Evolutionary conservation across 2,329 filamentous ascomycete species (phyloP), one percentile per base, ranked within the genome.

Genomic region (Alternaria alternata): DNA sequence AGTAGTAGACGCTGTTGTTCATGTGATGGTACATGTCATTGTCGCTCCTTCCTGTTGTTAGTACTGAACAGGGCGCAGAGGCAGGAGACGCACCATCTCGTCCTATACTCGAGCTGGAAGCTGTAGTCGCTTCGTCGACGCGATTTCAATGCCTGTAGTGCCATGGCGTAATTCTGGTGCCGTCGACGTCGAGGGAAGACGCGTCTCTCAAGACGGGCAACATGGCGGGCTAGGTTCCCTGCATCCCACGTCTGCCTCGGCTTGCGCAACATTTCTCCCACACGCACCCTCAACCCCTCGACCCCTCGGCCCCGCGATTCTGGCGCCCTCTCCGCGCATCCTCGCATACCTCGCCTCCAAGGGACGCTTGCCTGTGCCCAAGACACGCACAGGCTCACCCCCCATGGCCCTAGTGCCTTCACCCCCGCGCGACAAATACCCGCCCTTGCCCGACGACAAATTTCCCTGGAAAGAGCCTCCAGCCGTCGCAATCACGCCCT

Each of bases 21-120:
- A 96, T 88, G 76, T 98, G 94, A 62, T 92, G 86, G 79, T 95
- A 97, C 91, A 96, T 95, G 81, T 97, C 93, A 75, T 96, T 96
- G 79, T 97, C 93, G 77, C 88, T 89, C 92, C 92, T 56, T 34
- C 43, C 12, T 26, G 42, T 24, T 34, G 66, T 72, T 28, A 72
- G 65, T 36, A 38, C 39, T 20, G 24, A n/a, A 46, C 26, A 32
- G n/a, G 20, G n/a, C 12, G 12, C 26, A 52, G 28, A 28, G 49
- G 22, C 11, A 38, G 28, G 24, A 24, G n/a, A 30, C 63, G n/a
- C 71, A 93, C 93, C 94, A 97, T 87, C 94, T 82, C 61, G 93
- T 96, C 57, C 93, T 85, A 76, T 96, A 96, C 66, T 95, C 91
- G 28, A 94, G 85, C 42, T 89, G 82, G 76, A 89, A 96, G 48